Percentiles rank a stretch among this genome's conserved stretches.
These are phyloP conservation scores for Acarospora socialis DNA, from an alignment of 2,329 filamentous ascomycete species.

Conservation along the genomic window DNA sequence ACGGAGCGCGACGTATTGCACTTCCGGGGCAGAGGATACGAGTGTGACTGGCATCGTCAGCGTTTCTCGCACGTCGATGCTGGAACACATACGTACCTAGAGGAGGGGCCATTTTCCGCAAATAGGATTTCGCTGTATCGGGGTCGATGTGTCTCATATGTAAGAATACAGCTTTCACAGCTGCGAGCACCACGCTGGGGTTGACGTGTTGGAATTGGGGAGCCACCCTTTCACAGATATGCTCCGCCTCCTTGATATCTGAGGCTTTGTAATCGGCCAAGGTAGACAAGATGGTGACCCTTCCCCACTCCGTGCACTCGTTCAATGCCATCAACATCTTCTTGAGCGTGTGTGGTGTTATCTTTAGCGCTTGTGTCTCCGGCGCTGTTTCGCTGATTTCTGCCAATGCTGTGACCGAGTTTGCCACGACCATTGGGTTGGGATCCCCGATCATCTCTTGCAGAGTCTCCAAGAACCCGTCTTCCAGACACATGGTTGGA, in stretches of 20 bases:
- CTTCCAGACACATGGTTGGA: constrained; percentile 82
- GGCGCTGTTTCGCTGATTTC: constrained; percentile 86
- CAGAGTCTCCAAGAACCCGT: constrained; percentile 83
- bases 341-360: constrained; percentile 73
- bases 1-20: constrained; percentile 89
- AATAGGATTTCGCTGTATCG: constrained; percentile 68
- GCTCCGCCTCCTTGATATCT: constrained; percentile 93
- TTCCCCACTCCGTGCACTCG: constrained; percentile 96
- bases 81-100: constrained; percentile 57
- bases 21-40: constrained; percentile 87
- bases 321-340: constrained; percentile 94
- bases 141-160: constrained; percentile 78
- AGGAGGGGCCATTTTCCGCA: constrained; percentile 98
- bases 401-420: constrained; percentile 82
- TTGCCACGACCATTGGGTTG: constrained; percentile 98
- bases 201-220: constrained; percentile 99
- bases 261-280: constrained; percentile 72
- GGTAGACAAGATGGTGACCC: constrained; percentile 83
- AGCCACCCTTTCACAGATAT: constrained; percentile 90
- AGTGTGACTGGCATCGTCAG: constrained; percentile 55
- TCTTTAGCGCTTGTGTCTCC: constrained; percentile 72
- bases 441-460: constrained; percentile 95
- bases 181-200: constrained; percentile 89
- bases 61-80: neutral
- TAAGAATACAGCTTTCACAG: constrained; percentile 92